Percentiles rank a stretch among this genome's conserved stretches.
phyloP scores from a whole-genome alignment of 306 rosid genomes.

The Gleditsia sinensis region DNA sequence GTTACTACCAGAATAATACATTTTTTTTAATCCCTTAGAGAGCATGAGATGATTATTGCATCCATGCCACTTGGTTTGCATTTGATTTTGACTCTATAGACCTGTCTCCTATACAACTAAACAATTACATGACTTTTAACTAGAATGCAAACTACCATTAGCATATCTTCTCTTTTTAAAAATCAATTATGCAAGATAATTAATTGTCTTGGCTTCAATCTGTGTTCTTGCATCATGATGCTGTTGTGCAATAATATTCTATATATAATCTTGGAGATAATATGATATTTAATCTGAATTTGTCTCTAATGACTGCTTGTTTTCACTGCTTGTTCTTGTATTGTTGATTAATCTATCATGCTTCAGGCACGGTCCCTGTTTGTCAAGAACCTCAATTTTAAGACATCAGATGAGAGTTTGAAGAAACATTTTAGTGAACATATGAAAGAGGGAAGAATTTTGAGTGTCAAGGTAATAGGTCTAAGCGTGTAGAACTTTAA shows the following conservation, averaged over 20 bases:
- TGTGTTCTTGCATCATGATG: conserved; percentile 3
- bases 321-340: background rate
- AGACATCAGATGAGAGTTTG: conserved; percentile 72
- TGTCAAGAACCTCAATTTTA: conserved; percentile 95
- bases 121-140: background rate
- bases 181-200: too few relatives aligned
- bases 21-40: background rate
- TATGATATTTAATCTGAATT: conserved; percentile 12
- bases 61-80: background rate
- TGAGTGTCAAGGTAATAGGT: conserved; percentile 74
- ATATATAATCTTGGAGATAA: background rate
- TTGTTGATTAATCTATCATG: conserved; percentile 29
- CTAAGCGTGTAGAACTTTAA: conserved; percentile 7
- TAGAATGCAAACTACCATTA: background rate
- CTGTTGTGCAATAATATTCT: background rate
- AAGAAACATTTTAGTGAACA: conserved; percentile 66
- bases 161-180: background rate
- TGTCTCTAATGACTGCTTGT: conserved; percentile 4
- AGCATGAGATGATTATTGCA: background rate
- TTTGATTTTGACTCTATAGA: background rate
- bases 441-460: conserved; percentile 69
- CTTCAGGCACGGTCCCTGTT: conserved; percentile 81
- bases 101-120: background rate
- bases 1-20: background rate
- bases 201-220: background rate